phyloP scores from a whole-genome alignment of 768 basidiomycete genomes.

The Tubosaeta sp. region DNA sequence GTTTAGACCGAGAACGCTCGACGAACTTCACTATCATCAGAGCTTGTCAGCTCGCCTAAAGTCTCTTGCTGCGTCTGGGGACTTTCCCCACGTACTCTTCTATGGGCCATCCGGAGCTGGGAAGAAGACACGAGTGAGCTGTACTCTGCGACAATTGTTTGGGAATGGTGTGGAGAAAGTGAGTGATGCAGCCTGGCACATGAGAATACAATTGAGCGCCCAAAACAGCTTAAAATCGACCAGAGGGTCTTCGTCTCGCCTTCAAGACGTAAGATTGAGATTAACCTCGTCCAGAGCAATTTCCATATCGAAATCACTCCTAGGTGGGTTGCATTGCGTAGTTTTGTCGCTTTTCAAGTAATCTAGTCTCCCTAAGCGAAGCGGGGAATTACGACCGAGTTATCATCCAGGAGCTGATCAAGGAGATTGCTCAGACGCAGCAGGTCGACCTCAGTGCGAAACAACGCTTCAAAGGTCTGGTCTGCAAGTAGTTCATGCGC shows the following conservation, averaged over 20 bases:
- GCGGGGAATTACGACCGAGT: conserved; percentile 93
- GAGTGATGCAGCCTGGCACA: conserved; percentile 12
- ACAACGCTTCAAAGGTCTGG: conserved; percentile 90
- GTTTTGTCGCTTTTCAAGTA: background rate
- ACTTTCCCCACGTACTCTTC: conserved; percentile 97
- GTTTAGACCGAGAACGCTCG: conserved; percentile 83
- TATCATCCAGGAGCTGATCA: conserved; percentile 94
- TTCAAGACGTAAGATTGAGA: conserved; percentile 89
- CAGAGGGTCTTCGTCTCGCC: conserved; percentile 95
- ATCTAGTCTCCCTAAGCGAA: conserved; percentile 54
- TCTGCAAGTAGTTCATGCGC: background rate
- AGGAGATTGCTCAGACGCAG: conserved; percentile 98
- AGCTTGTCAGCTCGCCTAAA: conserved; percentile 74
- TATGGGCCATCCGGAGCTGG: conserved; percentile 97
- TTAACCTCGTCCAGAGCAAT: conserved; percentile 96
- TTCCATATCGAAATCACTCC: conserved; percentile 98
- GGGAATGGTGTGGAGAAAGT: conserved; percentile 93
- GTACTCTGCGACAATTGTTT: conserved; percentile 84
- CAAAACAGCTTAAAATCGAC: conserved; percentile 86
- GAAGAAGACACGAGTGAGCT: conserved; percentile 95
- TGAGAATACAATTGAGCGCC: background rate
- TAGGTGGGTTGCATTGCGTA: conserved; percentile 49
- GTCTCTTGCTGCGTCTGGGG: conserved; percentile 80
- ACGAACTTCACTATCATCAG: conserved; percentile 84
- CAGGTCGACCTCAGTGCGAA: conserved; percentile 95